A percentile compares a stretch with the other conserved stretches of the same genome.
Evolutionary conservation across 139 green algal genomes (phyloP).

Genomic region (Auxenochlorella pyrenoidosa): DNA sequence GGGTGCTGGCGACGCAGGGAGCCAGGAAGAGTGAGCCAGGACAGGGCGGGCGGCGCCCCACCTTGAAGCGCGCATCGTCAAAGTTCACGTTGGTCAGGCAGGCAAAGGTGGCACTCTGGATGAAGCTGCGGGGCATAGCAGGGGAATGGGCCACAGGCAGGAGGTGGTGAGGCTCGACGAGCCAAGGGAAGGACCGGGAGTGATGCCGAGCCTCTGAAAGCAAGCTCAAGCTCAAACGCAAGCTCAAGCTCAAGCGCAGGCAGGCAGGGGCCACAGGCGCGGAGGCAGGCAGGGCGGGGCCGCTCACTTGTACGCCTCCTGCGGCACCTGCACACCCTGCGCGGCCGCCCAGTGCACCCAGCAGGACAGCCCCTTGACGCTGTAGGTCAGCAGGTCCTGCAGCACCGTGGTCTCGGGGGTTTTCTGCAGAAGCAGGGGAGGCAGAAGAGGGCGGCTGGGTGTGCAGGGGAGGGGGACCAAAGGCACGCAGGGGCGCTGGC

Average conservation of each 20-base stretch:
- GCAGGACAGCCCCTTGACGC: conserved; percentile 52
- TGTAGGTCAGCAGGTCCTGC: conserved; percentile 72
- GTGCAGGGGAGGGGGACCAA: no score
- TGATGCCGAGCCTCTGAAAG: no score
- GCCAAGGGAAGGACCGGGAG: no score
- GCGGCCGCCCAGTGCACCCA: conserved; percentile 46
- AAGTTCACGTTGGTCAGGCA: conserved; percentile 85
- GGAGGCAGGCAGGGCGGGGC: neutral
- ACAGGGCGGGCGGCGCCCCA: no score
- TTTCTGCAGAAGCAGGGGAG: conserved; percentile 48
- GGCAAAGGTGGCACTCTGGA: conserved; percentile 62
- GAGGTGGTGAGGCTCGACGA: no score
- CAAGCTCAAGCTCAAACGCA: no score
- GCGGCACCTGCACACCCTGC: conserved; percentile 43
- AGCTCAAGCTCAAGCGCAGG: neutral
- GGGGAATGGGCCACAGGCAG: neutral
- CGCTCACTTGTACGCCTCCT: conserved; percentile 33
- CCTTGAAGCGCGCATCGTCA: conserved; percentile 55
- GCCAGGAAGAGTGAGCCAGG: no score
- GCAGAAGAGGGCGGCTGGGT: no score
- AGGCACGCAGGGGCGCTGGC: neutral
- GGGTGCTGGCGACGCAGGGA: no score
- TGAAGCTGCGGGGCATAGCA: conserved; percentile 42
- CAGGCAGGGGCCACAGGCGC: neutral
- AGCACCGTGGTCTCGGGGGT: conserved; percentile 67